Evolutionary conservation across 495 filamentous ascomycete genomes (phyloP), one percentile per base, ranked within the genome.

Genomic region (Penicillium robsamsonii): DNA sequence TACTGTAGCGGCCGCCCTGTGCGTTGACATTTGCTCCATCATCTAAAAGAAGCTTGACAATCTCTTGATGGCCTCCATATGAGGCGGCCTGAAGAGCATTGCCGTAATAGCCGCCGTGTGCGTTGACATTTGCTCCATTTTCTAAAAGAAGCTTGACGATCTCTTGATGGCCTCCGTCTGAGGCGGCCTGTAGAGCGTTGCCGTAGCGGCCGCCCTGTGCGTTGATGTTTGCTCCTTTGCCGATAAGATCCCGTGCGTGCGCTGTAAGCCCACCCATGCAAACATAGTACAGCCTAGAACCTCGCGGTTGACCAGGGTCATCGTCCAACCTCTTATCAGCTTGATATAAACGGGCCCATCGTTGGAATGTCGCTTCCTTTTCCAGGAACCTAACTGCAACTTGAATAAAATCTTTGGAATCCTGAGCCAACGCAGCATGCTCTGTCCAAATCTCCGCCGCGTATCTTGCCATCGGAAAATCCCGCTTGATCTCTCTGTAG

Each of bases 401-500:
- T 41, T 9, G 35, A 54, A 58, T 40, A 43, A 50, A 55, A 13
- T 58, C 49, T 24, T 58, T 45, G 8, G 50, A 50, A 38, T 9
- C 45, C 50, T 58, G 45, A 55, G 55, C 40, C 10, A 56, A 56
- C 41, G 10, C 31, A 55, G 64, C 62, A 63, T 71, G 55, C 31
- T 11, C 24, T 42, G 45, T 33, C 66, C 55, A 67, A 45, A 49
- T 0, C n/a, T 53, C 29, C 13, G 56, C 52, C 24, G 62, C 66
- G 52, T 58, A 59, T 35, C 43, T 42, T 42, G 57, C 54, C 46
- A 71, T 54, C 24, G 66, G 68, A 58, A 59, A 68, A 12, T 68
- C 17, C 43, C 24, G 18, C 17, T 44, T 6, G 6, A 58, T 58
- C 6, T 63, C 18, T 37, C 9, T 15, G 9, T 20, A 2, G 50